Base-by-base conservation (phyloP, 1,139 yeast genomes). In the Suzukiozyma palmioleophila region DNA sequence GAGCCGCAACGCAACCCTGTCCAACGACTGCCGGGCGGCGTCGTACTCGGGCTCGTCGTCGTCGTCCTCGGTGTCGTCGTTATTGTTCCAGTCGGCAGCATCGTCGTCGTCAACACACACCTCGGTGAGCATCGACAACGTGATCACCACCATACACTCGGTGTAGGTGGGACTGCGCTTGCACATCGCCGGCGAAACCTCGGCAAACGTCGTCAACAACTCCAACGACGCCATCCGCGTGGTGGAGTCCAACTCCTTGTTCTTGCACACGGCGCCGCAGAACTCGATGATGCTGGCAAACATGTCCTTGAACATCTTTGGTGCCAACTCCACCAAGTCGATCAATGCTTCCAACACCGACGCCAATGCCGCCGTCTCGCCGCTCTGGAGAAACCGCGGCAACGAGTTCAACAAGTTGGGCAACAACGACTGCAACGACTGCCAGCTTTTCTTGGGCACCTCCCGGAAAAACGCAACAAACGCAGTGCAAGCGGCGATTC, bases 121-220 rank as follows among this genome's bases (percentile, higher is more conserved):
- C 61, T 92, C 97, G 8, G 97, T 89, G 77, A 92, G 82, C 84
- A 92, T 77, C 31, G 83, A 73, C 47, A 92, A 72, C 26, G 94
- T 85, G 43, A 81, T 77, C 44, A 84, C 66, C 26, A 92, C 87
- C 60, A 92, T 73, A 25, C 81, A 71, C 40, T 79, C 76, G 1
- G 94, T 79, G 59, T 88, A 92, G 7, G 77, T 66, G 8, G 84
- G 75, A 48, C 88, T 88, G 33, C 81, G 68, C 57, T 86, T 86
- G 68, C 97, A 90, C 98, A 92, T 92, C 38, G 82, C 81, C 32
- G 98, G 98, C 3, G 97, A 86, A 28, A 86, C 85, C 60, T 92
- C 98, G 37, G 95, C 81, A 58, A 92, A 92, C 0, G 95, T 83
- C 2, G 96, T 87, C 47, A 89, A 70, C 42, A 92, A 73, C 64